Conservation (phyloP, 2,329 filamentous ascomycete genomes). For the Lasiodiplodia hormozganensis region DNA sequence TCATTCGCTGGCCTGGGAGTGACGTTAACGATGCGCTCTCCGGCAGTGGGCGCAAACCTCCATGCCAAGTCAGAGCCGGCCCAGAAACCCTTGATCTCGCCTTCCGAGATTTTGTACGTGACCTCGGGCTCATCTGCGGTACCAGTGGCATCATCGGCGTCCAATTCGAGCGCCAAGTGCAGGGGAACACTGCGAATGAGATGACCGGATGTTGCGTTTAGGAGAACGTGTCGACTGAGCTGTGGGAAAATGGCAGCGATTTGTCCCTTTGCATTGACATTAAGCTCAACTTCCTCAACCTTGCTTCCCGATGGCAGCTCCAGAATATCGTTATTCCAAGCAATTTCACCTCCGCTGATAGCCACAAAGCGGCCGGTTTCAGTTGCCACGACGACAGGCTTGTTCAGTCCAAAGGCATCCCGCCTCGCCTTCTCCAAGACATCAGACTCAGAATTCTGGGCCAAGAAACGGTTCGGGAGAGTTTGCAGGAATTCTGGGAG, state of each 20-base stretch:
- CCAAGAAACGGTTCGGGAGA: slow-evolving; percentile 72
- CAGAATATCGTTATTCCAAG: slow-evolving; percentile 75
- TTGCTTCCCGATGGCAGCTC: slow-evolving; percentile 61
- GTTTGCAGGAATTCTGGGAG: slow-evolving; percentile 76
- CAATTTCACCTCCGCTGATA: slow-evolving; percentile 73
- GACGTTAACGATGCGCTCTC: slow-evolving; percentile 72
- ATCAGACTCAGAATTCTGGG: slow-evolving; percentile 61
- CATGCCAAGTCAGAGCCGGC: slow-evolving; percentile 58
- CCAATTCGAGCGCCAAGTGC: slow-evolving; percentile 9
- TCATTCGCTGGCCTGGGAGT: slow-evolving; percentile 76
- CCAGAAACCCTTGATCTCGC: slow-evolving; percentile 42
- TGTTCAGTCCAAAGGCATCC: slow-evolving; percentile 88
- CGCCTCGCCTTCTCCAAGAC: slow-evolving; percentile 58
- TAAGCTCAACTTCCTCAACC: slow-evolving; percentile 62
- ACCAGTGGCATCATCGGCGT: background rate
- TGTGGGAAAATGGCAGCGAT: slow-evolving; percentile 25
- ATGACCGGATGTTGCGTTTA: slow-evolving; percentile 22
- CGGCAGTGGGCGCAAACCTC: slow-evolving; percentile 72
- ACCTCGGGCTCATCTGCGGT: slow-evolving; percentile 29
- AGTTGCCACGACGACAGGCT: slow-evolving; percentile 82
- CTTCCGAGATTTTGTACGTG: slow-evolving; percentile 42
- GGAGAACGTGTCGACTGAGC: slow-evolving; percentile 19
- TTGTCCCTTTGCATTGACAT: slow-evolving; percentile 15
- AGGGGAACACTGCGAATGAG: slow-evolving; percentile 12
- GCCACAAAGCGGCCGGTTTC: slow-evolving; percentile 79